Conservation (phyloP, 768 basidiomycete species). For the Boletus pseudo-olivaceus region DNA sequence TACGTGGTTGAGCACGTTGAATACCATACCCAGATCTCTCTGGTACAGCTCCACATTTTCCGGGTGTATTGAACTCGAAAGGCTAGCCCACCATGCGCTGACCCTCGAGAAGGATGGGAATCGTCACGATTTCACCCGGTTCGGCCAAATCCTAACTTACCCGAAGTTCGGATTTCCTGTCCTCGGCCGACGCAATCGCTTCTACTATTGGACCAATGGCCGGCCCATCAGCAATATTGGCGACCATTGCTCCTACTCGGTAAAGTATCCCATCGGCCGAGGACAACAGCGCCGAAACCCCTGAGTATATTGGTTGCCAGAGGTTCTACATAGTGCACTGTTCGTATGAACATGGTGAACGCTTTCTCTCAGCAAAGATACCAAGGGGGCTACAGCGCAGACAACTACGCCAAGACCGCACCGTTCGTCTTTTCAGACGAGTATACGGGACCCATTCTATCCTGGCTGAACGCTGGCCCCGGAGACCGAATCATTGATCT, state of each 20-base stretch:
- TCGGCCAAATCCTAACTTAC: background rate
- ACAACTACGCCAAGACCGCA: conserved; percentile 58
- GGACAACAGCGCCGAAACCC: conserved; percentile 10
- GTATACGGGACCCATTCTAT: conserved; percentile 52
- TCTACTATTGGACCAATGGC: background rate
- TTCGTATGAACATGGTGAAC: conserved; percentile 9
- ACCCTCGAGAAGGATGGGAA: too few species aligned
- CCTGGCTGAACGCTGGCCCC: conserved; percentile 54
- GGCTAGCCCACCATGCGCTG: background rate
- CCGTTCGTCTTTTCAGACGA: conserved; percentile 61
- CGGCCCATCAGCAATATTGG: background rate
- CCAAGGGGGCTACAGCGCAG: conserved; percentile 54
- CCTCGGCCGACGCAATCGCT: conserved; percentile 18
- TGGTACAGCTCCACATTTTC: background rate
- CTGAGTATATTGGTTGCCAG: background rate
- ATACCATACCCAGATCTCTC: background rate
- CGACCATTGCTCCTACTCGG: too few species aligned
- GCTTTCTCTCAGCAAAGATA: background rate
- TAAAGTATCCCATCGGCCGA: conserved; percentile 21
- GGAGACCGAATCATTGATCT: conserved; percentile 74
- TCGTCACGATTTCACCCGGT: background rate
- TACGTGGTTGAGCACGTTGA: background rate
- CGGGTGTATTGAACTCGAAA: too few species aligned
- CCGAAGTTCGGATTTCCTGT: conserved; percentile 7
- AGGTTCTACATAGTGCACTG: background rate